phyloP scores from a whole-genome alignment of 306 rosid genomes.

The Glycine soja region DNA sequence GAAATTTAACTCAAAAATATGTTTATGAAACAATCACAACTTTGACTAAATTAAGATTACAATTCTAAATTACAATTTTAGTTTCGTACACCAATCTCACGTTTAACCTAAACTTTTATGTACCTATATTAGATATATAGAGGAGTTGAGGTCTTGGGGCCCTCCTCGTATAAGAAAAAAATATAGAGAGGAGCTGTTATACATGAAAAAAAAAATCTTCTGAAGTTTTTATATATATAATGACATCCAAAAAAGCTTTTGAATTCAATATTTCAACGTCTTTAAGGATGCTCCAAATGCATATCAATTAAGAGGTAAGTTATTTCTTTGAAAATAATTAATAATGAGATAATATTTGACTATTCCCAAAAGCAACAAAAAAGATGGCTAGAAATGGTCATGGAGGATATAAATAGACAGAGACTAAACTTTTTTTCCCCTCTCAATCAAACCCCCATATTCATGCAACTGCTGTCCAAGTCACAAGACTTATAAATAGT shows the following conservation, averaged over 20 bases:
- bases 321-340: background rate
- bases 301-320: background rate
- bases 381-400: background rate
- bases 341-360: background rate
- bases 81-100: background rate
- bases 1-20: too few relatives aligned
- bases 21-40: too few relatives aligned
- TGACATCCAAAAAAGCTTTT: background rate
- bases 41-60: background rate
- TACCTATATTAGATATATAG: background rate
- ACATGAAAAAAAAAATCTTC: too few relatives aligned
- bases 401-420: background rate
- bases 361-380: conserved; percentile 2
- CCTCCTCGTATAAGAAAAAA: too few relatives aligned
- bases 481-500: conserved; percentile 1
- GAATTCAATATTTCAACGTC: background rate
- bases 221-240: too few relatives aligned
- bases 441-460: background rate
- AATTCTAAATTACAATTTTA: background rate
- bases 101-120: background rate
- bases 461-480: background rate
- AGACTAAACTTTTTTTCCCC: background rate
- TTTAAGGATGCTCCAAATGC: background rate
- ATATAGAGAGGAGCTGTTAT: too few relatives aligned
- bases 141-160: background rate